Conservation (phyloP, 441 rosid genomes). For the Raphanus hybrid region DNA sequence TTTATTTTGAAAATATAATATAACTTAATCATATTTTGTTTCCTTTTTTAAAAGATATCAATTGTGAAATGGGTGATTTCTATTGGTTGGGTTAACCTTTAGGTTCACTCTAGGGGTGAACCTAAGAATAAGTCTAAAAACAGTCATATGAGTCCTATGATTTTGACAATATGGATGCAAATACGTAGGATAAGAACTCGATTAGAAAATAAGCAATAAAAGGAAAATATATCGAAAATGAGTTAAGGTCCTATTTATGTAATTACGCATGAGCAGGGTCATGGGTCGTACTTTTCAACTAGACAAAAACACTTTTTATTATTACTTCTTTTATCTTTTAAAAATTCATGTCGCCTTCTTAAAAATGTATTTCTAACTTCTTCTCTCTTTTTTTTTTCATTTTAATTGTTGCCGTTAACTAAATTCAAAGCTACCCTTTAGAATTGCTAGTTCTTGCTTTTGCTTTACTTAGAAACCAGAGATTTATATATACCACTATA, state of each 20-base stretch:
- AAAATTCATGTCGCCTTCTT: slow-evolving; percentile 30
- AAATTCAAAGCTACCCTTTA: not conserved
- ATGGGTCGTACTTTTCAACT: slow-evolving; percentile 43
- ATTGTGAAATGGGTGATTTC: too few relatives aligned
- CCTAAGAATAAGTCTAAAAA: too few relatives aligned
- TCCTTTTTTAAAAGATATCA: too few relatives aligned
- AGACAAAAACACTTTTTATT: slow-evolving; percentile 44
- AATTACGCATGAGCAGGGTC: slow-evolving; percentile 38
- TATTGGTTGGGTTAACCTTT: too few relatives aligned
- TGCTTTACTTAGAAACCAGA: not conserved
- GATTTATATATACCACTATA: not conserved
- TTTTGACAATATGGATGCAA: too few relatives aligned
- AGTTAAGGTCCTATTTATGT: slow-evolving; percentile 37
- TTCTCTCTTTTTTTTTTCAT: not conserved
- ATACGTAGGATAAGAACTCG: too few relatives aligned
- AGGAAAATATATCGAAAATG: slow-evolving; percentile 6
- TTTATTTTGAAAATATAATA: too few relatives aligned
- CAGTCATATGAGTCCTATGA: too few relatives aligned
- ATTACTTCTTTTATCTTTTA: slow-evolving; percentile 36
- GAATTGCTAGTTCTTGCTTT: not conserved
- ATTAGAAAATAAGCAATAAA: too few relatives aligned
- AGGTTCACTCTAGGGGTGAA: too few relatives aligned
- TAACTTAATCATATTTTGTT: too few relatives aligned
- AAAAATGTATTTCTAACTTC: not conserved
- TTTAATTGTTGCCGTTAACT: slow-evolving; percentile 23